Base-by-base conservation (phyloP, 768 basidiomycete species). In the Paxillus involutus region DNA sequence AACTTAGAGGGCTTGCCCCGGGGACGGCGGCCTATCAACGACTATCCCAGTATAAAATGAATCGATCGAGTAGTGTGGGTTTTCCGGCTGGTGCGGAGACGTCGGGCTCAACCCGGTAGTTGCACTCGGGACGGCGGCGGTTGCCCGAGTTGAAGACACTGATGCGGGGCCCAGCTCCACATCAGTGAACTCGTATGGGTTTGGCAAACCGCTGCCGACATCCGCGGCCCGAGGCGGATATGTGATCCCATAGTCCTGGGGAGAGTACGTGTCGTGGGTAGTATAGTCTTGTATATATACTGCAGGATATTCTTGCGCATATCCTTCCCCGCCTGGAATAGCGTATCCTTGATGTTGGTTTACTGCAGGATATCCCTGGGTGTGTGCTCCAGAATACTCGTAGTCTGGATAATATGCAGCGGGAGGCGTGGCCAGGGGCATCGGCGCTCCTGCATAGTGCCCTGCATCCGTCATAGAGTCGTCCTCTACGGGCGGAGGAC, bases 1-100 rank as follows among this genome's bases (percentile, higher is more conserved):
- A 53, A 40, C 39, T 61, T 32, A 68, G 4, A 59, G 4, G 37
- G 67, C 63, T 26, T 39, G 57, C 14, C 67, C 67, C 26, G 54
- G 13, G 24, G 55, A 7, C 0, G 52, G 32, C 29, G 47, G 26
- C 26, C 26, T 36, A 36, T 67, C 59, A 4, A 39, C 21, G 16
- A 24, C 44, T 17, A 62, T 60, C 47, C 68, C 66, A 1, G 59
- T 21, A 12, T 70, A 70, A 33, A 70, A 70, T 10, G 69, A 72
- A 52, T 70, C 70, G 24, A 63, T 32, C 10, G 69, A 72, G 10
- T 47, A 57, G 42, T 59, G 70, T 29, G 50, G 36, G 30, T 50
- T 49, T 43, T 48, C 30, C 45, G 49, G 44, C 36, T 53, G 60
- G 17, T 51, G 56, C 2, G 60, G 54, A 32, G 36, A 39, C 16